These are phyloP conservation scores for Thinopyrum elongatum DNA, from an alignment of 176 grass and related monocot species.

Conservation along the genomic window DNA sequence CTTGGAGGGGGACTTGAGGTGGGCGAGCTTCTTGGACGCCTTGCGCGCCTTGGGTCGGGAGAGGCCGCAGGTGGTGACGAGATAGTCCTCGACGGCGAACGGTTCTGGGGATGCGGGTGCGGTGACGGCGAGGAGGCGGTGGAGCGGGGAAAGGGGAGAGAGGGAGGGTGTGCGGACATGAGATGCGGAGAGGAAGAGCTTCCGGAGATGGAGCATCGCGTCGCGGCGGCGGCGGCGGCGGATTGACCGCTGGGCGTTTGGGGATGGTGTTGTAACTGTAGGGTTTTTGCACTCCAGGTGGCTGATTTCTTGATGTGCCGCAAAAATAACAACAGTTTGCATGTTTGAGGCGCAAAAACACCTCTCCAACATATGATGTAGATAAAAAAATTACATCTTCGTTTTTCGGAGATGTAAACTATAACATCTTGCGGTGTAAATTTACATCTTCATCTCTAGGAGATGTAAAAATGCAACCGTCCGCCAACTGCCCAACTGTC, in stretches of 20 bases:
- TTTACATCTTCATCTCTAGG: too few relatives aligned
- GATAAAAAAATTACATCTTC: too few relatives aligned
- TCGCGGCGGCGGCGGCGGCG: neutral
- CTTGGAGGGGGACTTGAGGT: conserved; percentile 2
- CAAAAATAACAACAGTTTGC: too few relatives aligned
- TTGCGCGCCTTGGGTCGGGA: neutral
- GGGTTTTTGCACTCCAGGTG: too few relatives aligned
- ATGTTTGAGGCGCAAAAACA: too few relatives aligned
- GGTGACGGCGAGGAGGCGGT: conserved; percentile 5
- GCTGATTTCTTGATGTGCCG: too few relatives aligned
- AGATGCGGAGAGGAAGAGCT: neutral
- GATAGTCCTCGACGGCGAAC: conserved; percentile 33
- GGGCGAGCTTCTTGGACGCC: conserved; percentile 5
- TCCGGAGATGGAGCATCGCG: neutral
- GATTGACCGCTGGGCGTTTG: neutral
- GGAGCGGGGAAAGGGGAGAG: neutral
- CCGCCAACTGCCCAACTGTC: too few relatives aligned
- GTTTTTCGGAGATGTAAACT: too few relatives aligned
- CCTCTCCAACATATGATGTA: too few relatives aligned
- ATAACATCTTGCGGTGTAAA: too few relatives aligned
- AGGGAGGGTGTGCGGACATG: neutral
- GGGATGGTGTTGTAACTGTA: too few relatives aligned
- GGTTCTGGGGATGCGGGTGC: neutral
- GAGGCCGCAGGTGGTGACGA: conserved; percentile 31
- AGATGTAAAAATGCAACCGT: too few relatives aligned